Base-by-base conservation (phyloP, 768 basidiomycete species). In the Suillus decipiens region DNA sequence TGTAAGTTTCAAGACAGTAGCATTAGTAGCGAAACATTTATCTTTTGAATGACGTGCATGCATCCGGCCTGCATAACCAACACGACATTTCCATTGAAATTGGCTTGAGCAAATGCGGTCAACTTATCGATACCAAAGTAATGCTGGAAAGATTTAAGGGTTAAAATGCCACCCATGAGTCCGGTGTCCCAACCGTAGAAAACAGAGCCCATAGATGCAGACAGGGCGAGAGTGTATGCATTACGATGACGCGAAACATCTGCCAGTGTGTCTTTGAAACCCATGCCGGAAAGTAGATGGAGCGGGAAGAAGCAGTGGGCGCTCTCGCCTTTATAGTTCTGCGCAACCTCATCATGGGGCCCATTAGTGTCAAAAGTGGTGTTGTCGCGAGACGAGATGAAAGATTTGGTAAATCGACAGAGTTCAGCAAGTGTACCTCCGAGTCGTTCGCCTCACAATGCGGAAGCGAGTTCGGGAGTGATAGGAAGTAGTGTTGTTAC, bases 151-250 rank as follows among this genome's bases (percentile, higher is more conserved):
- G 81, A 80, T 2, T 62, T 47, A 19, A 82, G 67, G 24, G 80
- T 65, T 54, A 81, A 70, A 2, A 82, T 71, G 42, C 82, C 81
- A 22, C 82, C 81, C 58, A 82, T 83, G 39, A 82, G 68, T 19
- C 78, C 78, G 14, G 78, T 78, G 67, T 82, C 80, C 76, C 79
- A 80, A 22, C 79, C 80, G 58, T 73, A 80, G 70, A 81, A 81
- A 22, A 81, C 73, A 41, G 78, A 79, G 12, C 79, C 81, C 71
- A 80, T 71, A 1, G 79, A 73, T 4, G 78, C 80, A 9, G 79
- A 78, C n/a, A 72, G 62, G 11, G 81, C 74, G 11, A 82, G 71
- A 2, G 75, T 59, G 64, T 81, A 82, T 5, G 79, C 78, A 71
- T 80, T 79, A 31, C 76, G 73, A 63, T 75, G 74, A 15, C 67